A percentile compares a stretch with the other conserved stretches of the same genome.
These are phyloP conservation scores for Bipolaris oryzae DNA, from an alignment of 2,329 filamentous ascomycete species.

Conservation along the genomic window DNA sequence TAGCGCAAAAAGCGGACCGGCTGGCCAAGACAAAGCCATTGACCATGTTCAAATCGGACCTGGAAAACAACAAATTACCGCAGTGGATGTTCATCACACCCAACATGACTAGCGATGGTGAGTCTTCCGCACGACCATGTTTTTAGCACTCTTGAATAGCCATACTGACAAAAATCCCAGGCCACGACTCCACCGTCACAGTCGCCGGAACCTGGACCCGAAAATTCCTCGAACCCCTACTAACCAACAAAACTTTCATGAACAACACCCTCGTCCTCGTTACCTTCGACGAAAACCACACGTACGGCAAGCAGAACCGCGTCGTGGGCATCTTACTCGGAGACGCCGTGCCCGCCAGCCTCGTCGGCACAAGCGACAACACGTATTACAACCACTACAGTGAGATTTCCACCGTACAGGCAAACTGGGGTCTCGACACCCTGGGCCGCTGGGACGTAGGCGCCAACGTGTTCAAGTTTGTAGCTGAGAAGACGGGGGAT, in stretches of 20 bases:
- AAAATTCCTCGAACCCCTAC: conserved; percentile 71
- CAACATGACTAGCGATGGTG: conserved; percentile 75
- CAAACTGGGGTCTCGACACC: conserved; percentile 54
- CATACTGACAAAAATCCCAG: conserved; percentile 11
- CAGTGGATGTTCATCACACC: conserved; percentile 54
- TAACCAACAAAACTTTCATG: conserved; percentile 73
- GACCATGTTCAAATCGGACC: conserved; percentile 63
- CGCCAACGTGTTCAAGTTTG: conserved; percentile 52
- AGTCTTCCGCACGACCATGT: not conserved
- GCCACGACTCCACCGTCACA: conserved; percentile 73
- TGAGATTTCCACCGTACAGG: conserved; percentile 53
- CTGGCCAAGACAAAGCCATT: conserved; percentile 76
- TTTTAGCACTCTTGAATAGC: too few species aligned
- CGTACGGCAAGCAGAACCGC: conserved; percentile 69
- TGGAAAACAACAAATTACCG: conserved; percentile 30
- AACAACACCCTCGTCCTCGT: conserved; percentile 75
- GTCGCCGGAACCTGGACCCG: conserved; percentile 72
- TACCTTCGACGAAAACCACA: conserved; percentile 80
- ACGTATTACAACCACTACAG: conserved; percentile 62
- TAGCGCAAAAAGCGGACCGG: conserved; percentile 64
- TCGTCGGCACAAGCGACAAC: conserved; percentile 70
- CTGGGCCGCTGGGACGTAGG: conserved; percentile 56
- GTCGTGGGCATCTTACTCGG: conserved; percentile 75
- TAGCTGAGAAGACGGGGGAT: conserved; percentile 38
- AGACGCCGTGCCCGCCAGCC: conserved; percentile 69